Base-by-base conservation (phyloP, 2,329 filamentous ascomycete species). In the Drechslerella stenobrocha region DNA sequence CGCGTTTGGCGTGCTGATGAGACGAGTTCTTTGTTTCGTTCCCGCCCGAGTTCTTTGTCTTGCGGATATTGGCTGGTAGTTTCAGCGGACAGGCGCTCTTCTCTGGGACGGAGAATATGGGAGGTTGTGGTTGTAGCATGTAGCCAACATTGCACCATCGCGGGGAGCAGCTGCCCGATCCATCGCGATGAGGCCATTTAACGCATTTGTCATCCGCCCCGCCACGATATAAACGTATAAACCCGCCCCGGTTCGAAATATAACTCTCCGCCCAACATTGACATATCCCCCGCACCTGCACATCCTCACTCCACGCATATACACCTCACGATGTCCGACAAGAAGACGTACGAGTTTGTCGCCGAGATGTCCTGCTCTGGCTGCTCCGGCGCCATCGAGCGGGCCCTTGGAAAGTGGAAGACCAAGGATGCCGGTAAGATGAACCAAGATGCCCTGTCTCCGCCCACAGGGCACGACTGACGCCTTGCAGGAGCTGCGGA, bases 301-400 rank as follows among this genome's bases (percentile, higher is more conserved):
- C 30, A 13, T 42, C 37, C 11, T 42, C 11, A 6, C 37, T 42
- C 6, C 15, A 7, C 37, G 5, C 11, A n/a, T n/a, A n/a, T n/a
- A n/a, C n/a, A n/a, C n/a, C n/a, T n/a, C 8, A 81, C 72, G 74
- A 90, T 91, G 88, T 80, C 85, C 84, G 37, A 42, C 13, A n/a
- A 87, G 73, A 90, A 96, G 81, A 89, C 85, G 73, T 97, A 97
- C 87, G 89, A 93, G 78, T 97, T 97, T 82, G 86, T 91, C 78
- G 84, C 97, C 77, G 82, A 81, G 78, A 98, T 98, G 93, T 88
- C 81, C 82, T 98, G 93, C 80, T 85, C 89, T 76, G 93, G 93
- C 77, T 98, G 93, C 86, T 96, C 91, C 45, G 90, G 91, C 75
- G 93, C 93, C 72, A 83, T 98, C 44, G 88, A 95, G 79, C 84